Conservation (phyloP, 108 stramenopile genomes). For the Conticribra weissflogii region DNA sequence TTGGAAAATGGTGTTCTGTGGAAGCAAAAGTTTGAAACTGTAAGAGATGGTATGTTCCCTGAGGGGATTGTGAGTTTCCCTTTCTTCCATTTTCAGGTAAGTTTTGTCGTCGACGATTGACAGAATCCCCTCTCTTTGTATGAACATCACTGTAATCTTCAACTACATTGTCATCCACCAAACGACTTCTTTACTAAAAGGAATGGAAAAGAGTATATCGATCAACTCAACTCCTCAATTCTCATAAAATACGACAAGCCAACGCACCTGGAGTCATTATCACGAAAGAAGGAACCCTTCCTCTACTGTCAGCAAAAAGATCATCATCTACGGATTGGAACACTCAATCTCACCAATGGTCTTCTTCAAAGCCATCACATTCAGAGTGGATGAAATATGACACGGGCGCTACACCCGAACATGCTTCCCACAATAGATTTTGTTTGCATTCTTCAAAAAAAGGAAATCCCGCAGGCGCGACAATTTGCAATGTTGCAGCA, state of each 20-base stretch:
- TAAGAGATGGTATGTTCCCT: slow-evolving; percentile 53
- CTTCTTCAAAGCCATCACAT: slow-evolving; percentile 4
- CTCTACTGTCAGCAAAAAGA: slow-evolving; percentile 33
- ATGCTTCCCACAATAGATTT: slow-evolving; percentile 29
- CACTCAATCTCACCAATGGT: slow-evolving; percentile 6
- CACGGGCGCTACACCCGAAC: slow-evolving; percentile 36
- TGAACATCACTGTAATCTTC: too few species aligned
- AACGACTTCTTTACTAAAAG: neutral
- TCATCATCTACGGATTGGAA: slow-evolving; percentile 29
- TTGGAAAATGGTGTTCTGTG: slow-evolving; percentile 76
- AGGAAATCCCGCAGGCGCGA: slow-evolving; percentile 36
- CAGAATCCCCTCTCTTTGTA: too few species aligned
- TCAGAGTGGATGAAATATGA: slow-evolving; percentile 30
- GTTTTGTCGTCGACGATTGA: too few species aligned
- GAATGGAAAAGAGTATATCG: slow-evolving; percentile 91
- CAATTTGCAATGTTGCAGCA: slow-evolving; percentile 27
- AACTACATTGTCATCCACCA: too few species aligned
- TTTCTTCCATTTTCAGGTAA: slow-evolving; percentile 89
- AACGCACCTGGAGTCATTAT: slow-evolving; percentile 48
- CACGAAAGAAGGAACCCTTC: slow-evolving; percentile 75
- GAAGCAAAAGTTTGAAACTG: slow-evolving; percentile 64
- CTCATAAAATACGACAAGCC: slow-evolving; percentile 40
- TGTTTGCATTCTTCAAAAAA: slow-evolving; percentile 35
- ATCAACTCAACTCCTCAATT: slow-evolving; percentile 53
- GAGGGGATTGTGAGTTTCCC: slow-evolving; percentile 64